phyloP scores from a whole-genome alignment of 257 asterid species.

The Nicotiana otophora region DNA sequence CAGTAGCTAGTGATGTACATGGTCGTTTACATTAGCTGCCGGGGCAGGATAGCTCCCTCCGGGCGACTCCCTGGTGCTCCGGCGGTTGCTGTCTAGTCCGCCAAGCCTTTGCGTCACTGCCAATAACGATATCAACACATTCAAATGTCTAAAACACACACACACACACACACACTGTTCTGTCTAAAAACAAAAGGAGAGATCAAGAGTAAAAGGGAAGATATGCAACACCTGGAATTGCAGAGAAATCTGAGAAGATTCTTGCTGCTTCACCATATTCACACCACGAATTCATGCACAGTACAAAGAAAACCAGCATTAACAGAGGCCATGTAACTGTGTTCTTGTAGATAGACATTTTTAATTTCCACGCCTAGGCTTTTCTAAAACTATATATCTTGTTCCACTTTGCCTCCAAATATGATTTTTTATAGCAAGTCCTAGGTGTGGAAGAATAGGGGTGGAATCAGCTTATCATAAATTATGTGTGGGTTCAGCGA shows the following conservation, averaged over 20 bases:
- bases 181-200: not conserved
- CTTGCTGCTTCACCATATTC: not conserved
- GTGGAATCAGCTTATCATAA: not conserved
- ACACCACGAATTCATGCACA: constrained; percentile 4
- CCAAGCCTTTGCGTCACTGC: not conserved
- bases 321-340: not conserved
- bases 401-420: not conserved
- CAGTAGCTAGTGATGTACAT: not conserved
- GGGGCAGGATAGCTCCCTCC: not conserved
- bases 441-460: not conserved
- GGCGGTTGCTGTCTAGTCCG: not conserved
- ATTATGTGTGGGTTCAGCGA: not conserved
- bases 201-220: not conserved
- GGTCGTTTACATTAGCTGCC: not conserved
- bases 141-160: not conserved
- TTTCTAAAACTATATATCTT: not conserved
- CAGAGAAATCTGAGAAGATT: not conserved
- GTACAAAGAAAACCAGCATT: not conserved
- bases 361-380: not conserved
- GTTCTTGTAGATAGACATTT: not conserved
- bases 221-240: not conserved
- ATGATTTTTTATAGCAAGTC: not conserved
- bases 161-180: too few relatives aligned
- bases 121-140: not conserved
- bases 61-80: not conserved